These are phyloP conservation scores for Pterula multifida DNA, from an alignment of 1,284 basidiomycete genomes.

Conservation along the genomic window DNA sequence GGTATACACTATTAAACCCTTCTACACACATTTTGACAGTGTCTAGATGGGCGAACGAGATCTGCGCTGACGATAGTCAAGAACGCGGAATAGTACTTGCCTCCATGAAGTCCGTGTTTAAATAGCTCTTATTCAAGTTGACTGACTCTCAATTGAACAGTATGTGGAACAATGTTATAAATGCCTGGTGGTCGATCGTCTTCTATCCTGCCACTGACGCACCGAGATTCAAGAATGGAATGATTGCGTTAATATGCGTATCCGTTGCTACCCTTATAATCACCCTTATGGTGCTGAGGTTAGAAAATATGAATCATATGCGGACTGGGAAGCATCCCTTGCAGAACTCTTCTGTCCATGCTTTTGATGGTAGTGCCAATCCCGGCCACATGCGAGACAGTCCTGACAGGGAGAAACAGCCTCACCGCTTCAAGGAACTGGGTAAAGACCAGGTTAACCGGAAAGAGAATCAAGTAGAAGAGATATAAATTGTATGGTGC, in stretches of 20 bases:
- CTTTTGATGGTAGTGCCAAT: too few relatives aligned
- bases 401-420: too few relatives aligned
- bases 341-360: too few relatives aligned
- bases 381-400: too few relatives aligned
- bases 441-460: too few relatives aligned
- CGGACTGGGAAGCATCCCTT: too few relatives aligned
- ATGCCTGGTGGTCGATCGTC: slow-evolving; percentile 60
- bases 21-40: not conserved
- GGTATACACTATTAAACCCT: slow-evolving; percentile 14
- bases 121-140: not conserved
- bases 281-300: slow-evolving; percentile 44
- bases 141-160: slow-evolving; percentile 19
- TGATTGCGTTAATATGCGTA: slow-evolving; percentile 55
- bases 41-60: slow-evolving; percentile 56
- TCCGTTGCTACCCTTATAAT: slow-evolving; percentile 40
- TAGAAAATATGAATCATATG: slow-evolving; percentile 29
- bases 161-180: slow-evolving; percentile 63
- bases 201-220: slow-evolving; percentile 60
- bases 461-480: too few relatives aligned
- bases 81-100: slow-evolving; percentile 56
- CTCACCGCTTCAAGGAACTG: too few relatives aligned
- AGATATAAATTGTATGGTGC: too few relatives aligned
- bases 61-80: slow-evolving; percentile 54
- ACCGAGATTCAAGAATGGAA: slow-evolving; percentile 48
- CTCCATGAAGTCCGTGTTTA: slow-evolving; percentile 47